These are phyloP conservation scores for Eimeria nieschulzi DNA, from an alignment of 169 alveolate species.

Conservation along the genomic window DNA sequence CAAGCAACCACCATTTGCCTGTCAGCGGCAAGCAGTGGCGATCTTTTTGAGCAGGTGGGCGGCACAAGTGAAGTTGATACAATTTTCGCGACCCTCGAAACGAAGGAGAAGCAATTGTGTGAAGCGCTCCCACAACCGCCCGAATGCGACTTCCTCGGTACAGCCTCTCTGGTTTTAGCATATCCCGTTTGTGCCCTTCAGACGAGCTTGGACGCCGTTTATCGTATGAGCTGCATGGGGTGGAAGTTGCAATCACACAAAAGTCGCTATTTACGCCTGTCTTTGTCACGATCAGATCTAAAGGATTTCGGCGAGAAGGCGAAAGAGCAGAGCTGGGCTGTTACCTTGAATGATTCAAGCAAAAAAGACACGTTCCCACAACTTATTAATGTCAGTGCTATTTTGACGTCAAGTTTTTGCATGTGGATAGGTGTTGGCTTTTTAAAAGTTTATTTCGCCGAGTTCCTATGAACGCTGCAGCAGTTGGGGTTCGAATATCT, in stretches of 20 bases:
- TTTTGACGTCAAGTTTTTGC: not conserved
- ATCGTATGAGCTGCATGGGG: no score
- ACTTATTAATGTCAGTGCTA: not conserved
- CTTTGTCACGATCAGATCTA: not conserved
- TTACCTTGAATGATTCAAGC: not conserved
- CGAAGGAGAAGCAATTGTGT: not conserved
- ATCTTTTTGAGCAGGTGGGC: conserved; percentile 10
- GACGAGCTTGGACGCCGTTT: no score
- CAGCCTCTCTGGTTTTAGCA: not conserved
- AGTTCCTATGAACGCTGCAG: no score
- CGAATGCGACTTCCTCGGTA: not conserved
- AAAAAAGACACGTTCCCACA: not conserved
- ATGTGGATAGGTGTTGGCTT: not conserved
- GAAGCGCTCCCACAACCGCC: not conserved
- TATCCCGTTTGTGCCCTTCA: no score
- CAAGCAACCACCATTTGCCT: conserved; percentile 7
- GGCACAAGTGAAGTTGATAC: conserved; percentile 15
- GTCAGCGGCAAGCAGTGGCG: conserved; percentile 38
- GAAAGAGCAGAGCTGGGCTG: conserved; percentile 45
- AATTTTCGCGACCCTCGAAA: not conserved
- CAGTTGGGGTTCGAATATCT: not conserved
- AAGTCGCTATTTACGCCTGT: not conserved
- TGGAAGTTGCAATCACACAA: no score
- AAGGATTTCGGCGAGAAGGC: not conserved
- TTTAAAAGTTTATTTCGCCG: not conserved